Evolutionary conservation across 257 asterid genomes (phyloP), one percentile per base, ranked within the genome.

Genomic region (Scutellaria galericulata): DNA sequence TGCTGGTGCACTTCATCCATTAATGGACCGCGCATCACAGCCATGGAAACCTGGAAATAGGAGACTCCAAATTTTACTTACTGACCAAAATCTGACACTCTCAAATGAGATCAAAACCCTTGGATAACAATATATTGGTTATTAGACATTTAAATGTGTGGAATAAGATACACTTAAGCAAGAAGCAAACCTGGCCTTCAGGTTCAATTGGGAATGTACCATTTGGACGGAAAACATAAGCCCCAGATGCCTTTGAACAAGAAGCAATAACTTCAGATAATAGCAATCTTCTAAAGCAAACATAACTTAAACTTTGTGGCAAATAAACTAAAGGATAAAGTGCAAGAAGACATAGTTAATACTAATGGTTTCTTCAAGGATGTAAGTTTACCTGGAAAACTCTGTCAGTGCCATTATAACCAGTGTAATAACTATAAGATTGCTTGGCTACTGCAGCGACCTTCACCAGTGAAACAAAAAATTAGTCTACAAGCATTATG

Each of bases 191-290:
- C 86, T 83, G 75, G 80, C 75, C 78, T 69, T 85, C 84, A 79
- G 89, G 81, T 68, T 75, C 78, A 57, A 90, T 68, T 1, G 86
- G 83, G 81, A 82, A 78, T 70, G 97, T 77, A 42, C 85, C 88
- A 79, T 90, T 90, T 63, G 97, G 97, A 42, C 95, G 95, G 85
- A 90, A 90, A 73, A 90, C 85, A 79, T 88, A 90, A 64, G 97
- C 97, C 73, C 97, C 97, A 63, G 97, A 90, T 74, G 92, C 95
- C 89, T 88, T 84, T 80, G 27, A 46, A 74, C 70, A 84, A 52
- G 70, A 72, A 68, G 61, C 73, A 76, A 77, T 18, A n/a, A 60
- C 37, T 37, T 37, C 41, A 66, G 20, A 39, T 40, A 58, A 65
- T 60, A 72, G 40, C 39, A 68, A 57, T 68, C 54, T 44, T 54